A percentile compares a stretch with the other conserved stretches of the same genome.
Evolutionary conservation across 2,329 filamentous ascomycete genomes (phyloP).

Genomic region (Diaporthe ilicicola): DNA sequence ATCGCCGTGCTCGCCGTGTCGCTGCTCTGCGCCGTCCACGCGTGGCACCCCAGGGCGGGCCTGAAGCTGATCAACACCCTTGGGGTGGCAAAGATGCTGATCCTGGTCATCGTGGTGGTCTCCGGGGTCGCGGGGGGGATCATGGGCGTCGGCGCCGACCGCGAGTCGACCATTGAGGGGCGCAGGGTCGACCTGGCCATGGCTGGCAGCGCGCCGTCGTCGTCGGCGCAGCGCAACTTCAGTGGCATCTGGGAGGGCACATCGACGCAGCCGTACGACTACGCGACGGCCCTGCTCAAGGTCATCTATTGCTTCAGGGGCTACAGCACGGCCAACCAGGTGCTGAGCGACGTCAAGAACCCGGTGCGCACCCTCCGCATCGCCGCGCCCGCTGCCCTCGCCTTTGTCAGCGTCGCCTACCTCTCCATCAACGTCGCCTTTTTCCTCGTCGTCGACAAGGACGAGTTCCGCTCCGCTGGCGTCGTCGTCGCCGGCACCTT

Average conservation of each 20-base stretch:
- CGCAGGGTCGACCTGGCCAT: slow-evolving; percentile 37
- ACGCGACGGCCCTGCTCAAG: slow-evolving; percentile 61
- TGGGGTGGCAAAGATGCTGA: slow-evolving; percentile 57
- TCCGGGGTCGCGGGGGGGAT: slow-evolving; percentile 49
- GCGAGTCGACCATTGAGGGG: slow-evolving; percentile 28
- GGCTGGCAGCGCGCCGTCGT: slow-evolving; percentile 37
- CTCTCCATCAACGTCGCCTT: slow-evolving; percentile 67
- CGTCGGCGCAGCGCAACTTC: slow-evolving; percentile 51
- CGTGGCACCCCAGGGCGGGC: slow-evolving; percentile 54
- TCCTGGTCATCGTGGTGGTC: slow-evolving; percentile 55
- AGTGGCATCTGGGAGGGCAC: slow-evolving; percentile 49
- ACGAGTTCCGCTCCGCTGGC: slow-evolving; percentile 62
- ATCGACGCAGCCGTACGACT: slow-evolving; percentile 51
- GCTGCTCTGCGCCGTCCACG: slow-evolving; percentile 55
- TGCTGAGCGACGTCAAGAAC: slow-evolving; percentile 64
- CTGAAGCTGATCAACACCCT: slow-evolving; percentile 58
- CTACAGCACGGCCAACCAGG: slow-evolving; percentile 64
- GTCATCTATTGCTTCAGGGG: slow-evolving; percentile 65
- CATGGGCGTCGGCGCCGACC: slow-evolving; percentile 42
- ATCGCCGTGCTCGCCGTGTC: slow-evolving; percentile 58
- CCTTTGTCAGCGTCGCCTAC: slow-evolving; percentile 63
- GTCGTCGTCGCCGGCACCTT: slow-evolving; percentile 64
- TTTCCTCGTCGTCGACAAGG: slow-evolving; percentile 65
- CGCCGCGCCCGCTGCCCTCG: slow-evolving; percentile 62
- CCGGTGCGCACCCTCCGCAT: slow-evolving; percentile 66